Evolutionary conservation across 768 basidiomycete species (phyloP).

Genomic region (Kockovaella imperatae): DNA sequence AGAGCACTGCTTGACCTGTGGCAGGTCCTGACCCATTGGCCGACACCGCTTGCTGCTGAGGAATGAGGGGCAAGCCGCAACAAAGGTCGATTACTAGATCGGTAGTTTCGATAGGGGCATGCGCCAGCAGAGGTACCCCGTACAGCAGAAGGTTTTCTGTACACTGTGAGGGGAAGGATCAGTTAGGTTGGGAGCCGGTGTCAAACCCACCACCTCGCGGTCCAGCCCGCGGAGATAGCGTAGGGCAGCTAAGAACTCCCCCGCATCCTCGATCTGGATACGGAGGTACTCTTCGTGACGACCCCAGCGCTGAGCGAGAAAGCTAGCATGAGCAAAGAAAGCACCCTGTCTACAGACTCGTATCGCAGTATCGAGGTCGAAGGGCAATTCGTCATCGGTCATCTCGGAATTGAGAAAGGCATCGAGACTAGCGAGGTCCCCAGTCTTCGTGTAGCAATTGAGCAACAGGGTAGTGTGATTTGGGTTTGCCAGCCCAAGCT

Average conservation of each 20-base stretch:
- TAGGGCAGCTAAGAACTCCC: constrained; percentile 71
- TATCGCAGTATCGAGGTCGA: constrained; percentile 94
- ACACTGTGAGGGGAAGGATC: constrained; percentile 48
- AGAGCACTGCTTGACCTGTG: constrained; percentile 64
- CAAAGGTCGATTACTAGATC: constrained; percentile 86
- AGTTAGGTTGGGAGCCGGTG: neutral
- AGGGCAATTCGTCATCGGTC: constrained; percentile 64
- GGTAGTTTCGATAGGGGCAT: constrained; percentile 80
- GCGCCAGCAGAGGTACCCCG: constrained; percentile 73
- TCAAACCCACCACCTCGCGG: constrained; percentile 59
- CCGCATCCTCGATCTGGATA: constrained; percentile 89
- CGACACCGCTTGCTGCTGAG: too few species aligned
- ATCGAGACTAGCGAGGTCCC: constrained; percentile 79
- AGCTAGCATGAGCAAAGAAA: constrained; percentile 89
- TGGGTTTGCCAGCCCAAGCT: constrained; percentile 79
- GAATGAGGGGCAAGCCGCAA: too few species aligned
- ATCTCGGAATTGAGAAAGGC: constrained; percentile 87
- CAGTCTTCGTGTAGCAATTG: constrained; percentile 95
- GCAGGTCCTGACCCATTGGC: constrained; percentile 18
- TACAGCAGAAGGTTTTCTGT: constrained; percentile 80
- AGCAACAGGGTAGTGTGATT: constrained; percentile 95
- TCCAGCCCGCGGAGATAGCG: constrained; percentile 71
- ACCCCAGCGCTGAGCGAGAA: constrained; percentile 83
- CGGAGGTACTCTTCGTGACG: constrained; percentile 86
- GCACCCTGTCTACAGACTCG: constrained; percentile 93